phyloP scores from a whole-genome alignment of 2,329 filamentous ascomycete species.

The Fusarium marasasianum region DNA sequence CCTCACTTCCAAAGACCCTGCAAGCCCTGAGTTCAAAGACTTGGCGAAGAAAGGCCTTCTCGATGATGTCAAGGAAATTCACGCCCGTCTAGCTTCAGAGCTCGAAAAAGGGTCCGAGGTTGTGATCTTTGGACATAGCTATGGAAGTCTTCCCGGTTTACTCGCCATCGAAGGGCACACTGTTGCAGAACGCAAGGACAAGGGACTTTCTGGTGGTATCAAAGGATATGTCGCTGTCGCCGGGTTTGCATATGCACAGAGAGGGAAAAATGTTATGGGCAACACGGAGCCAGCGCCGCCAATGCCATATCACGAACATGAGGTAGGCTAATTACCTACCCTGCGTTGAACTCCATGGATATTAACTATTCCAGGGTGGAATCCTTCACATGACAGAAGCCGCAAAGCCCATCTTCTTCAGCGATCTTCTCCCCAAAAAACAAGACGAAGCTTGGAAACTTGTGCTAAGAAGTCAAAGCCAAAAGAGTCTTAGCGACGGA shows the following conservation, averaged over 20 bases:
- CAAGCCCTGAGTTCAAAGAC: accelerated
- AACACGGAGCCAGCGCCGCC: neutral
- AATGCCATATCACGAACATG: neutral
- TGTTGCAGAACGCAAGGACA: accelerated
- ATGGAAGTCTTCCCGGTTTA: neutral
- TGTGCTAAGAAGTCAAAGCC: neutral
- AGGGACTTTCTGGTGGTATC: neutral
- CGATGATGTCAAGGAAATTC: neutral
- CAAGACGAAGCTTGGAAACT: neutral
- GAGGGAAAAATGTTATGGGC: neutral
- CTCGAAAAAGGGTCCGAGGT: neutral
- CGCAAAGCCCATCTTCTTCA: neutral
- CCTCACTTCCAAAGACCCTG: neutral
- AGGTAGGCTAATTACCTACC: neutral
- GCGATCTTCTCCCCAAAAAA: accelerated
- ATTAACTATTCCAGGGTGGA: neutral
- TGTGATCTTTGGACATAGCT: neutral
- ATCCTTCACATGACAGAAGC: neutral
- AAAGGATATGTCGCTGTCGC: neutral
- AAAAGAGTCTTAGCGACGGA: neutral
- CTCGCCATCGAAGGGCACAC: neutral
- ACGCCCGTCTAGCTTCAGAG: accelerated
- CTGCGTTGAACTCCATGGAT: accelerated
- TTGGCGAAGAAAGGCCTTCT: neutral
- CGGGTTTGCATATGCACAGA: neutral